Evolutionary conservation across 306 rosid species (phyloP), one percentile per base, ranked within the genome.

Genomic region (Macrotyloma uniflorum): DNA sequence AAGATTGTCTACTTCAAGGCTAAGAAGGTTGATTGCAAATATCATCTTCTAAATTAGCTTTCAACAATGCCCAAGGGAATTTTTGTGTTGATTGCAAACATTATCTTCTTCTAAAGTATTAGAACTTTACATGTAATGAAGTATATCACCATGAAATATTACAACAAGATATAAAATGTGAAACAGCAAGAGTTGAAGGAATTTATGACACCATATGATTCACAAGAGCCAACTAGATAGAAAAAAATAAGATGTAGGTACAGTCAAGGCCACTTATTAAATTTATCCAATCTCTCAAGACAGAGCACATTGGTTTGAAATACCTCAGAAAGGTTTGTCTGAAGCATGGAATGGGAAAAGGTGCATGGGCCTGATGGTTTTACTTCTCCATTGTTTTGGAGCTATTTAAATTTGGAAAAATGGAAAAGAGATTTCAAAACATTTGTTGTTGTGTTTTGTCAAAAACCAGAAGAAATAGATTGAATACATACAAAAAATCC

Each of bases 311-410:
- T 58, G 45, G 8, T 58, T 59, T 6, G 23, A 74, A 74, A 18
- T 35, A 12, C 32, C 58, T 58, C 26, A 20, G 4, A 43, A 36
- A 59, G 58, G 46, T 54, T n/a, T 26, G 2, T 43, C 45, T 59
- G 59, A 43, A 74, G 16, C 46, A 45, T n/a, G 32, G 32, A 74
- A 59, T 16, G 79, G 18, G n/a, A 55, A 35, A 57, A 72, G 30
- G 13, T 16, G 23, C 20, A 23, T 42, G 30, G 68, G 15, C 24
- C 79, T 43, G 58, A 22, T 61, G 70, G 58, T 62, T 75, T 46
- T 61, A n/a, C 70, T 11, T 59, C 23, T 43, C 42, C n/a, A 24
- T 18, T 43, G 28, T 74, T 45, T 8, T 24, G 40, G 46, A 43
- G 33, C 28, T 10, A 6, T 26, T 43, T 55, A 58, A 24, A 26